phyloP scores from a whole-genome alignment of 2,329 filamentous ascomycete species.

The Rutstroemia sp. region DNA sequence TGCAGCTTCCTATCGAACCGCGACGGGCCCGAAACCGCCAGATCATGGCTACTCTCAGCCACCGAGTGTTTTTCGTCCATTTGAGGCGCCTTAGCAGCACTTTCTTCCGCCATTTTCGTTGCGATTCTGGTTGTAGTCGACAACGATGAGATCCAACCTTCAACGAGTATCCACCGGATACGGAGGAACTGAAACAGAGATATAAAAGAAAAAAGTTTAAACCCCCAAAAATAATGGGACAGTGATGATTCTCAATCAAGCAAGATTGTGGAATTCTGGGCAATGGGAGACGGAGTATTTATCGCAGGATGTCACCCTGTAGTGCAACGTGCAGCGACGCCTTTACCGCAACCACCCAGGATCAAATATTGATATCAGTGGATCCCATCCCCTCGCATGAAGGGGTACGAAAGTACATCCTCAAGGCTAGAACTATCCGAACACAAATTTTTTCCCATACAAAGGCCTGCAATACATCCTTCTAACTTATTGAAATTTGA shows the following conservation, averaged over 20 bases:
- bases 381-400: background rate
- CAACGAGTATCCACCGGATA: background rate
- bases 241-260: background rate
- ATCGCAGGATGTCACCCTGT: background rate
- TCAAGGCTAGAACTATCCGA: background rate
- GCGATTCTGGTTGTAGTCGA: no score
- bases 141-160: background rate
- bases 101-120: background rate
- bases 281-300: background rate
- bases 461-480: no score
- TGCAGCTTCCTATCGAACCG: slow-evolving; percentile 8
- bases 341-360: background rate
- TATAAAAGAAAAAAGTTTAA: background rate
- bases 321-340: background rate
- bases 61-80: background rate
- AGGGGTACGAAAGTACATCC: no score
- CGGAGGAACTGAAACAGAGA: background rate
- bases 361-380: background rate
- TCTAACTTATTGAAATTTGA: no score
- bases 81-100: background rate
- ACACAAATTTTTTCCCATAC: no score
- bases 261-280: no score
- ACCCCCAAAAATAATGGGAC: background rate
- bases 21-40: background rate
- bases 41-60: background rate